Percentiles rank a stretch among this genome's conserved stretches.
phyloP scores from a whole-genome alignment of 345 rosid species.

The Carallia pectinifolia region DNA sequence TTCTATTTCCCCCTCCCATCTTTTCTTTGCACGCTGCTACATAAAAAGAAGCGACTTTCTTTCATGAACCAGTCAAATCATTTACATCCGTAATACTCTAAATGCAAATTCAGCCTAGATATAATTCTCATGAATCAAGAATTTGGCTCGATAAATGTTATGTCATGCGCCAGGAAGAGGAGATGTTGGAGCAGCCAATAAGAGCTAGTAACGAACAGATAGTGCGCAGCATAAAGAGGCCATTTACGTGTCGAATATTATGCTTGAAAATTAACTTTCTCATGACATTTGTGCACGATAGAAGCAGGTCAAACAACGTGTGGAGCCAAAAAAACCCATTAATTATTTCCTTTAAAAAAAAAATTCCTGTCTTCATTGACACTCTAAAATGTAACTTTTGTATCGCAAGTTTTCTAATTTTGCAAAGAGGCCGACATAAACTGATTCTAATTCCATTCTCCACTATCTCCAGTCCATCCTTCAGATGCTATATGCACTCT shows the following conservation, averaged over 20 bases:
- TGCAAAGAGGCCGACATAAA: slow-evolving; percentile 39
- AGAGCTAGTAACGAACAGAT: not conserved
- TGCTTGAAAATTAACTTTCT: slow-evolving; percentile 5
- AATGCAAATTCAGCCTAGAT: too few relatives aligned
- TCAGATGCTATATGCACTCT: slow-evolving; percentile 15
- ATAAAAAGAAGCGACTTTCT: too few relatives aligned
- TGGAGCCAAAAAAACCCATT: slow-evolving; percentile 6
- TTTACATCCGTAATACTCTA: too few relatives aligned
- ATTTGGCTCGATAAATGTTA: too few relatives aligned
- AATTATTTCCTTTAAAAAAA: not conserved
- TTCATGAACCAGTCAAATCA: too few relatives aligned
- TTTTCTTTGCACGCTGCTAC: too few relatives aligned
- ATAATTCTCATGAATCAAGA: too few relatives aligned
- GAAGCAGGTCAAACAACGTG: slow-evolving; percentile 25
- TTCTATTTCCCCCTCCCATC: too few relatives aligned
- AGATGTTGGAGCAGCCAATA: too few relatives aligned
- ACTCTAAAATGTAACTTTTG: slow-evolving; percentile 25
- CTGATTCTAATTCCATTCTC: slow-evolving; percentile 45
- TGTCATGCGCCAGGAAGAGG: too few relatives aligned
- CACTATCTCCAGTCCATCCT: slow-evolving; percentile 27
- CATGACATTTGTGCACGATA: slow-evolving; percentile 10
- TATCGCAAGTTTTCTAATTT: slow-evolving; percentile 5
- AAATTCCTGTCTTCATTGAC: slow-evolving; percentile 37
- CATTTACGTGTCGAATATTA: not conserved
- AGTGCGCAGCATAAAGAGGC: not conserved